A percentile compares a stretch with the other conserved stretches of the same genome.
These are phyloP conservation scores for Auriculariales sp. DNA, from an alignment of 768 basidiomycete species.

Conservation along the genomic window DNA sequence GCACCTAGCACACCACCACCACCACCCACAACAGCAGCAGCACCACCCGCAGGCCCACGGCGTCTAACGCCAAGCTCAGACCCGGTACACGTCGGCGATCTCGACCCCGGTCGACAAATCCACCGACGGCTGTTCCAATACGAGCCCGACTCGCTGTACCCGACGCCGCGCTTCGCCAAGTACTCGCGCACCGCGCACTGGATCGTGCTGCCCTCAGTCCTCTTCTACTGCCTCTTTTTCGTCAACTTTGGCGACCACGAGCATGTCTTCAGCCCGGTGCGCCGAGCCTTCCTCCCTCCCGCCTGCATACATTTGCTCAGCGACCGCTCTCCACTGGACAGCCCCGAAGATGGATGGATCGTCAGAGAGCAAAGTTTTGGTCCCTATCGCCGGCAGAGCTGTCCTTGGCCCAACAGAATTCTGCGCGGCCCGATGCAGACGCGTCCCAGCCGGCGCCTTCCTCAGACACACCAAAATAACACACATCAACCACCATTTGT, in stretches of 20 bases:
- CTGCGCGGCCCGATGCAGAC: no score
- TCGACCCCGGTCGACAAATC: background rate
- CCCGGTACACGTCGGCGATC: background rate
- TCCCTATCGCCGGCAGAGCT: slow-evolving; percentile 46
- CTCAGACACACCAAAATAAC: no score
- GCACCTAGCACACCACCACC: no score
- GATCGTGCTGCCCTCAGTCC: slow-evolving; percentile 36
- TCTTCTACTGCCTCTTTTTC: slow-evolving; percentile 43
- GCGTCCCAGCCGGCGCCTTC: no score
- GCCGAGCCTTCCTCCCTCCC: slow-evolving; percentile 12
- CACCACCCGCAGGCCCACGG: no score
- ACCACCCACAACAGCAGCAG: no score
- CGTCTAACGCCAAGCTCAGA: background rate
- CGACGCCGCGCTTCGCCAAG: background rate
- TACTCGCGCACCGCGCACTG: slow-evolving; percentile 18
- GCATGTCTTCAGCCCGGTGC: slow-evolving; percentile 54
- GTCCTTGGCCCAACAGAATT: background rate
- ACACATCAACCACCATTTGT: no score
- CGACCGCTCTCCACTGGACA: slow-evolving; percentile 11
- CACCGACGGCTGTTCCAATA: background rate
- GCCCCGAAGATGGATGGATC: slow-evolving; percentile 43
- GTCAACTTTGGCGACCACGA: slow-evolving; percentile 59
- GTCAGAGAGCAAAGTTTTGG: slow-evolving; percentile 36
- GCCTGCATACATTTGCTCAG: background rate
- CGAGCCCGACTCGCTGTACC: background rate